Percentiles rank a stretch among this genome's conserved stretches.
Evolutionary conservation across 306 rosid genomes (phyloP).

Genomic region (Canavalia ensiformis): DNA sequence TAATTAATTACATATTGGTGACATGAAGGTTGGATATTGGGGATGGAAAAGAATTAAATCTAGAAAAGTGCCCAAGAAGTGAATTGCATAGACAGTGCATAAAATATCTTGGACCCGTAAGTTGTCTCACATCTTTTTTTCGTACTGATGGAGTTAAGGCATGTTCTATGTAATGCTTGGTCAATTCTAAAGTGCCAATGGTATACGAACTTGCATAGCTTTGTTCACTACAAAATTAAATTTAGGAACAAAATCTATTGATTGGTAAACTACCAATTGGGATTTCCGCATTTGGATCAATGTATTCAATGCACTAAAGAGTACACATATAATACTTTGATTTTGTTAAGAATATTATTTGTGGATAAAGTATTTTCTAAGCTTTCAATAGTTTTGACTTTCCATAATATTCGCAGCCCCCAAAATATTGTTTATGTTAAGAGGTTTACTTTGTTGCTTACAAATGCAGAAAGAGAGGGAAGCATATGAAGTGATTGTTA

Average conservation of each 20-base stretch:
- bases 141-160: background rate
- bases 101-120: conserved; percentile 83
- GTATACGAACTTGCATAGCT: conserved; percentile 26
- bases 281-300: background rate
- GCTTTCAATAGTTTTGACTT: conserved; percentile 45
- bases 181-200: conserved; percentile 44
- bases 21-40: conserved; percentile 90
- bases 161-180: conserved; percentile 12
- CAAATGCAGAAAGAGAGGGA: conserved; percentile 76
- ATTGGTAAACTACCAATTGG: conserved; percentile 15
- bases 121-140: conserved; percentile 39
- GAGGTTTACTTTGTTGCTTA: conserved; percentile 36
- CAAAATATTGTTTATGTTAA: conserved; percentile 9
- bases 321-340: background rate
- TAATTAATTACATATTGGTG: conserved; percentile 23
- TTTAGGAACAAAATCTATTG: conserved; percentile 37
- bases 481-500: conserved; percentile 68
- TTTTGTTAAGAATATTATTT: conserved; percentile 8
- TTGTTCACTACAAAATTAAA: conserved; percentile 29
- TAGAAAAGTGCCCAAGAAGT: conserved; percentile 68
- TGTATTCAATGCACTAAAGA: conserved; percentile 41
- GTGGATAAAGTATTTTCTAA: background rate
- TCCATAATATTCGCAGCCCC: conserved; percentile 34
- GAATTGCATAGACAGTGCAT: conserved; percentile 74
- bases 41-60: conserved; percentile 80